Conservation (phyloP, 2,329 filamentous ascomycete genomes). For the Ascochyta rabiei region DNA sequence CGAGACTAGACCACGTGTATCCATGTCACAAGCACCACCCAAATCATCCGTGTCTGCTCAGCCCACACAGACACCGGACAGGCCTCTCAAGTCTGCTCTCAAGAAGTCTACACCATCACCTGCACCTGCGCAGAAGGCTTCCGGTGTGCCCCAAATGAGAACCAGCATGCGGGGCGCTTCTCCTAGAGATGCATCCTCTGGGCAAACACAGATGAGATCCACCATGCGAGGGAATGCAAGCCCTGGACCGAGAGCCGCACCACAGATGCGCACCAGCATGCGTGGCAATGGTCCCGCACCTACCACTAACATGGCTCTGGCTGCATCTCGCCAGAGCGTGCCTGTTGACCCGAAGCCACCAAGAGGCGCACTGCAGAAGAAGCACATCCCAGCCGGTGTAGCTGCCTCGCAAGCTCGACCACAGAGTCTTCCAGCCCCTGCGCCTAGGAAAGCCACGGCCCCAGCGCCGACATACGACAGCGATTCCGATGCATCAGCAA, state of each 20-base stretch:
- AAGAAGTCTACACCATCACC: slow-evolving; percentile 45
- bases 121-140: slow-evolving; percentile 17
- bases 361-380: slow-evolving; percentile 49
- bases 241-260: slow-evolving; percentile 15
- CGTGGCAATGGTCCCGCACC: slow-evolving; percentile 39
- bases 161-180: slow-evolving; percentile 43
- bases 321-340: slow-evolving; percentile 45
- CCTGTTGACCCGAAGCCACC: slow-evolving; percentile 33
- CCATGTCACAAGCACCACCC: slow-evolving; percentile 9
- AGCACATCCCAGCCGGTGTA: slow-evolving; percentile 41
- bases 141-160: slow-evolving; percentile 41
- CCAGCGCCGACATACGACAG: slow-evolving; percentile 44
- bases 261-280: slow-evolving; percentile 48
- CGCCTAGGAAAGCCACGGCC: slow-evolving; percentile 24
- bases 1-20: neutral
- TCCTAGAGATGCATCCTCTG: slow-evolving; percentile 12
- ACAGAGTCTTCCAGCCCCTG: slow-evolving; percentile 32
- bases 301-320: slow-evolving; percentile 32
- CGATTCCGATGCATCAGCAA: slow-evolving; percentile 59
- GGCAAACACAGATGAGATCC: slow-evolving; percentile 39
- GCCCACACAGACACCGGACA: slow-evolving; percentile 27
- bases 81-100: slow-evolving; percentile 50
- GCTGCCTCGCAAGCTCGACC: slow-evolving; percentile 30
- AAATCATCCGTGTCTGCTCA: slow-evolving; percentile 14
- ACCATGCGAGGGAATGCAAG: slow-evolving; percentile 39